A percentile compares a stretch with the other conserved stretches of the same genome.
These are phyloP conservation scores for Podospora tetraspora DNA, from an alignment of 495 filamentous ascomycete genomes.

Conservation along the genomic window DNA sequence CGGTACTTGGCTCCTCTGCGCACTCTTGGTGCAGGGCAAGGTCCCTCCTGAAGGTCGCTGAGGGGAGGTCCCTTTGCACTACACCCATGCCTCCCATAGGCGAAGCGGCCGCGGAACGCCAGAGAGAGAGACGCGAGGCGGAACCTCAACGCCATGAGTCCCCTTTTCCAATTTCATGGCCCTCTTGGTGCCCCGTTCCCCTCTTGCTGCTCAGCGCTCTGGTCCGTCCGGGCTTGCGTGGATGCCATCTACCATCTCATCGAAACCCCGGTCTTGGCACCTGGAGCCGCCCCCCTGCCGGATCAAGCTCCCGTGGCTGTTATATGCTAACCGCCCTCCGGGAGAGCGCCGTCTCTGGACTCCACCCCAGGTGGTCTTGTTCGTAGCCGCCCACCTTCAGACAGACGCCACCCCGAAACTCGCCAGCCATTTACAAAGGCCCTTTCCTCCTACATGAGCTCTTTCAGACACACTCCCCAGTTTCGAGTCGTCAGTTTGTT, in stretches of 20 bases:
- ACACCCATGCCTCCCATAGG: not conserved
- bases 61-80: not conserved
- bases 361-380: conserved; percentile 24
- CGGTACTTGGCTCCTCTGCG: conserved; percentile 4
- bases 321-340: conserved; percentile 41
- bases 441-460: conserved; percentile 33
- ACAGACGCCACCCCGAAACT: conserved; percentile 46
- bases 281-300: conserved; percentile 7
- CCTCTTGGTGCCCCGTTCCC: not conserved
- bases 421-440: conserved; percentile 45
- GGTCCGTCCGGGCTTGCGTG: not conserved
- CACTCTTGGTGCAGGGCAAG: not conserved
- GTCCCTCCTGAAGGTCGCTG: no score
- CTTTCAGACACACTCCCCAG: conserved; percentile 45
- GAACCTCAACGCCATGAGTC: not conserved
- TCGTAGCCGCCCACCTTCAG: conserved; percentile 47
- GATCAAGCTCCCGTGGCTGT: conserved; percentile 12
- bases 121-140: not conserved
- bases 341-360: conserved; percentile 16
- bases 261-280: conserved; percentile 1
- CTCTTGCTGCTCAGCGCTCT: not conserved
- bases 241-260: not conserved
- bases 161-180: conserved; percentile 1
- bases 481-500: conserved; percentile 42
- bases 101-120: conserved; percentile 5